Conservation (phyloP, 192 early-diverging fungal genomes). For the Coemansia reversa region DNA sequence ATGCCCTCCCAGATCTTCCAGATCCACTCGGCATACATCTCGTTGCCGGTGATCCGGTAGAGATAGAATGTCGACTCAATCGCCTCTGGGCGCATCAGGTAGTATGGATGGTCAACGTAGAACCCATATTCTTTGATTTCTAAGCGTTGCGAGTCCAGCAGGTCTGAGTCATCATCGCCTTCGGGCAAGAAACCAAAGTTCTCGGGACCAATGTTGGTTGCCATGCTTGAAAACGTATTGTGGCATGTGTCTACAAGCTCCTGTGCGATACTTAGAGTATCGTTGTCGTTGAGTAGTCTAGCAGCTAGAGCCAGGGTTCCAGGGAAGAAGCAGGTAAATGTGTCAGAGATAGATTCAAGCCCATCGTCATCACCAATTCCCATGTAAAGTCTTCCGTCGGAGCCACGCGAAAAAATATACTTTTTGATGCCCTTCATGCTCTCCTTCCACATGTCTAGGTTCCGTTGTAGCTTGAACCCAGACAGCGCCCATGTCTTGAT, state of each 20-base stretch:
- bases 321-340: slow-evolving; percentile 53
- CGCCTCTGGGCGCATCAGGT: slow-evolving; percentile 86
- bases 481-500: slow-evolving; percentile 89
- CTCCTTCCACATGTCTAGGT: slow-evolving; percentile 52
- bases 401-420: slow-evolving; percentile 43
- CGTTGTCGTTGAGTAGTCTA: slow-evolving; percentile 42
- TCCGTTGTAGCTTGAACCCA: slow-evolving; percentile 48
- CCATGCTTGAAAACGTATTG: slow-evolving; percentile 50
- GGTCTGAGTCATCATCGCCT: slow-evolving; percentile 40
- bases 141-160: slow-evolving; percentile 26
- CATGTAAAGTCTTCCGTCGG: slow-evolving; percentile 53
- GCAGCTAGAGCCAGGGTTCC: slow-evolving; percentile 51
- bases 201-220: slow-evolving; percentile 52
- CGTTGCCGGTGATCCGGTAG: slow-evolving; percentile 85
- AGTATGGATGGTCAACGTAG: slow-evolving; percentile 48
- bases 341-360: slow-evolving; percentile 51
- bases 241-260: slow-evolving; percentile 38
- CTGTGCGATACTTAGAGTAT: slow-evolving; percentile 36
- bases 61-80: slow-evolving; percentile 88
- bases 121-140: slow-evolving; percentile 53
- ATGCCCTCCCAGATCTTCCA: slow-evolving; percentile 89
- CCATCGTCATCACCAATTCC: slow-evolving; percentile 52
- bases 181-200: slow-evolving; percentile 51
- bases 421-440: slow-evolving; percentile 45
- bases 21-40: slow-evolving; percentile 72